Percentiles rank a stretch among this genome's conserved stretches.
These are phyloP conservation scores for Candida schatavii DNA, from an alignment of 805 yeast genomes.

Conservation along the genomic window DNA sequence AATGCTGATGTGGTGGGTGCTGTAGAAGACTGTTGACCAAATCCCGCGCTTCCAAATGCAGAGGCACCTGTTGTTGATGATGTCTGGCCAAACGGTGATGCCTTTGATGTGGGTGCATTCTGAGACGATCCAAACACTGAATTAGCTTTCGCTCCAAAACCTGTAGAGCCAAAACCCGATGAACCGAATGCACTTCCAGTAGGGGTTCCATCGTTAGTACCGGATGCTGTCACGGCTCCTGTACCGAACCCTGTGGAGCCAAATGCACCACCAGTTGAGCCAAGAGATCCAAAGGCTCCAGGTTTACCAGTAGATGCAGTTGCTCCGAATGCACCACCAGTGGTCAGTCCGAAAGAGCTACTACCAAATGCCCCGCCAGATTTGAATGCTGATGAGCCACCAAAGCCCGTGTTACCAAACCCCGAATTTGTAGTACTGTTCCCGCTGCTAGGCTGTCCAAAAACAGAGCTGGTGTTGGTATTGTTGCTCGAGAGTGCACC, in stretches of 20 bases:
- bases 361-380: constrained; percentile 6
- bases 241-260: constrained; percentile 3
- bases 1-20: too few species aligned
- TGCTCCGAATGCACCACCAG: neutral
- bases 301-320: neutral
- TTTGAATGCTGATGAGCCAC: constrained; percentile 3
- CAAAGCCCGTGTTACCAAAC: constrained; percentile 11
- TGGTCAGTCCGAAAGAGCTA: neutral
- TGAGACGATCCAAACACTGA: constrained; percentile 12
- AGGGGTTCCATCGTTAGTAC: too few species aligned
- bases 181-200: constrained; percentile 11
- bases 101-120: too few species aligned
- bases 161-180: constrained; percentile 11
- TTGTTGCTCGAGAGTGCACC: constrained; percentile 1
- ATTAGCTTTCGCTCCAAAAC: constrained; percentile 6
- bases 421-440: constrained; percentile 7
- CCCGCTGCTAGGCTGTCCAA: constrained; percentile 4
- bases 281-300: neutral
- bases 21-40: neutral
- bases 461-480: constrained; percentile 5
- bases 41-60: constrained; percentile 8
- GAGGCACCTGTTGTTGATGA: constrained; percentile 6
- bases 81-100: constrained; percentile 9
- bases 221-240: constrained; percentile 1
- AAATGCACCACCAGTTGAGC: neutral